Evolutionary conservation across 139 green algal genomes (phyloP).

Genomic region (Coelastrella sp.): DNA sequence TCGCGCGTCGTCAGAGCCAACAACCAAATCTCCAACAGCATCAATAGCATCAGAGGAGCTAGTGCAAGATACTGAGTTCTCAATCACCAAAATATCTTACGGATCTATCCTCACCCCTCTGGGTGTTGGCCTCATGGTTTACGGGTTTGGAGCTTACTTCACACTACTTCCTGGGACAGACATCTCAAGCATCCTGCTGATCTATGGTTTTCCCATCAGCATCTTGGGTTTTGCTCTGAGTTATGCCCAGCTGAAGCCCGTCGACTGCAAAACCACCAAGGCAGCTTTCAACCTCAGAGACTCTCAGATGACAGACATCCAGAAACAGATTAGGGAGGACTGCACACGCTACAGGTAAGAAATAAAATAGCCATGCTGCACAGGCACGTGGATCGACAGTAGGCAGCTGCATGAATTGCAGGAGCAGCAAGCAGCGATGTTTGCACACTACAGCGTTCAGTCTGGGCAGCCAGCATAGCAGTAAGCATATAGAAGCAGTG

Average conservation of each 20-base stretch:
- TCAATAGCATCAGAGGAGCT: conserved; percentile 1
- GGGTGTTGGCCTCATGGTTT: conserved; percentile 81
- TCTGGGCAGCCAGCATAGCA: not conserved
- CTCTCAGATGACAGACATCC: conserved; percentile 93
- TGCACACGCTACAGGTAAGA: conserved; percentile 64
- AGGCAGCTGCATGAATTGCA: no score
- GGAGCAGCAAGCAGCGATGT: no score
- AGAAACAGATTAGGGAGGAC: conserved; percentile 92
- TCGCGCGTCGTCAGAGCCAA: not conserved
- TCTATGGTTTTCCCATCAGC: conserved; percentile 97
- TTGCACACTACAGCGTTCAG: no score
- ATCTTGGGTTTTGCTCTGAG: conserved; percentile 95
- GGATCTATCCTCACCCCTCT: conserved; percentile 86
- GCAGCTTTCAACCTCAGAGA: conserved; percentile 83
- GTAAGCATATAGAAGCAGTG: not conserved
- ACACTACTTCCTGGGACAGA: conserved; percentile 89
- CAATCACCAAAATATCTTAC: conserved; percentile 86
- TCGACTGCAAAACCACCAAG: conserved; percentile 78
- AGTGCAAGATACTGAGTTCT: conserved; percentile 65
- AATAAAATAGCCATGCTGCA: not conserved
- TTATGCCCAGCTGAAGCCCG: conserved; percentile 79
- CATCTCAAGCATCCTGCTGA: conserved; percentile 91
- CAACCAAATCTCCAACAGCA: not conserved
- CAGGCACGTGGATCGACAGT: no score
- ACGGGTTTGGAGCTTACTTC: conserved; percentile 97